Evolutionary conservation across 2,329 filamentous ascomycete genomes (phyloP).

Genomic region (Pseudogymnoascus destructans): DNA sequence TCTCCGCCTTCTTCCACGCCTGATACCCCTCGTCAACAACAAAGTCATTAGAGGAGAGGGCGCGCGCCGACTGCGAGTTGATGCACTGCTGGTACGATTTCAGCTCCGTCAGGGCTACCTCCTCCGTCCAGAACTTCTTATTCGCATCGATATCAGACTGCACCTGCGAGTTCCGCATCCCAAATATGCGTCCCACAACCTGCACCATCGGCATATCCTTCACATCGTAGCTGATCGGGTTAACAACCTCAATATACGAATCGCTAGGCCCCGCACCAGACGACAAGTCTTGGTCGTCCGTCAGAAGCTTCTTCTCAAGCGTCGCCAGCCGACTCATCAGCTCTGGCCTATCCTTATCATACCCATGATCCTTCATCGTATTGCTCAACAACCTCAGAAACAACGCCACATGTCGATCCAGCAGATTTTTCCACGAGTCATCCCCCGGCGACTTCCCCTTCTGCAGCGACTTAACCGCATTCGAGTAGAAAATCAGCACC

Average conservation of each 20-base stretch:
- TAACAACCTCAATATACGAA: conserved; percentile 64
- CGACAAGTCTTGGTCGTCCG: conserved; percentile 82
- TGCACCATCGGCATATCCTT: conserved; percentile 95
- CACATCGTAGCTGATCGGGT: conserved; percentile 79
- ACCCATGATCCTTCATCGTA: conserved; percentile 71
- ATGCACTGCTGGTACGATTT: conserved; percentile 88
- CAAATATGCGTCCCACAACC: conserved; percentile 76
- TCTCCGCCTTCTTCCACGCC: conserved; percentile 82
- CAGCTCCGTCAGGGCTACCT: conserved; percentile 77
- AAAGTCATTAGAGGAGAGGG: conserved; percentile 75
- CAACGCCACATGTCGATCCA: conserved; percentile 86
- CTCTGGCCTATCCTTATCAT: conserved; percentile 74
- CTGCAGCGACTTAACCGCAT: conserved; percentile 80
- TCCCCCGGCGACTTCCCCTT: conserved; percentile 66
- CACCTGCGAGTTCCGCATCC: conserved; percentile 61
- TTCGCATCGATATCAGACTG: conserved; percentile 80
- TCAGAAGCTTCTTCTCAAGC: conserved; percentile 82
- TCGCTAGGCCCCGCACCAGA: conserved; percentile 45
- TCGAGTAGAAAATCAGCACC: conserved; percentile 90
- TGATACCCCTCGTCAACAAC: conserved; percentile 80
- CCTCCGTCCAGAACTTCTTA: conserved; percentile 75
- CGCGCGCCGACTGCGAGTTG: conserved; percentile 58
- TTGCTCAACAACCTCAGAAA: conserved; percentile 78
- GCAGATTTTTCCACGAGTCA: conserved; percentile 80
- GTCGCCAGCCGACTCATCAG: conserved; percentile 64